Evolutionary conservation across 352 stramenopile genomes (phyloP).

Genomic region (Phytophthora ramorum): DNA sequence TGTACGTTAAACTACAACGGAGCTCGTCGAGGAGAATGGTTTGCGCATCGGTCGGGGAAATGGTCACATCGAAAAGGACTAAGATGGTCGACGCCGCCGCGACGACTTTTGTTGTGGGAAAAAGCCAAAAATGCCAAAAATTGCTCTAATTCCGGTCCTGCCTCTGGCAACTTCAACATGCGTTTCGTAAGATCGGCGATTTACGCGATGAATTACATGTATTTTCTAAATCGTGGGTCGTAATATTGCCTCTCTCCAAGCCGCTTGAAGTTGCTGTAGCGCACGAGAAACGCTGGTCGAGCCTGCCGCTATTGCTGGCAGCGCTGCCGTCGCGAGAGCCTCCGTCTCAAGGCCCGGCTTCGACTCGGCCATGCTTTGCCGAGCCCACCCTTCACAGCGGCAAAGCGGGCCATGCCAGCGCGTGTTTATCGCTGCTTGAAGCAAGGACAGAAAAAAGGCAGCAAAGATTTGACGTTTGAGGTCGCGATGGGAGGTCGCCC

Average conservation of each 20-base stretch:
- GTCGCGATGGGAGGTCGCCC: slow-evolving; percentile 12
- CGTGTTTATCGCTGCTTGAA: slow-evolving; percentile 39
- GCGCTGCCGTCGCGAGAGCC: too few relatives aligned
- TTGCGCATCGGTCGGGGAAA: background rate
- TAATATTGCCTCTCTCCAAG: background rate
- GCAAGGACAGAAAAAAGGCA: too few relatives aligned
- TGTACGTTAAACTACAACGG: background rate
- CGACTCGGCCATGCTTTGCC: background rate
- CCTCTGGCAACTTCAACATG: slow-evolving; percentile 39
- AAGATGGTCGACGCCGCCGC: background rate
- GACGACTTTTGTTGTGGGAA: background rate
- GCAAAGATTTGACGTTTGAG: slow-evolving; percentile 33
- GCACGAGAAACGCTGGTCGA: background rate
- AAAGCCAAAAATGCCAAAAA: background rate
- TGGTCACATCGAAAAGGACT: background rate
- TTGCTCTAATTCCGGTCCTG: background rate
- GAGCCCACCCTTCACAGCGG: background rate
- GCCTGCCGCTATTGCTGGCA: background rate
- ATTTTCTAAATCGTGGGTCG: background rate
- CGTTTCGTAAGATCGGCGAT: slow-evolving; percentile 36
- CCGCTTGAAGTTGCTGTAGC: slow-evolving; percentile 26
- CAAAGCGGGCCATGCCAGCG: background rate
- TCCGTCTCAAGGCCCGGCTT: background rate
- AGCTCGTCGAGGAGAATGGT: background rate
- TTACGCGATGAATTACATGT: slow-evolving; percentile 7